Evolutionary conservation across 441 rosid genomes (phyloP), one percentile per base, ranked within the genome.

Genomic region (Bruguiera hainesii): DNA sequence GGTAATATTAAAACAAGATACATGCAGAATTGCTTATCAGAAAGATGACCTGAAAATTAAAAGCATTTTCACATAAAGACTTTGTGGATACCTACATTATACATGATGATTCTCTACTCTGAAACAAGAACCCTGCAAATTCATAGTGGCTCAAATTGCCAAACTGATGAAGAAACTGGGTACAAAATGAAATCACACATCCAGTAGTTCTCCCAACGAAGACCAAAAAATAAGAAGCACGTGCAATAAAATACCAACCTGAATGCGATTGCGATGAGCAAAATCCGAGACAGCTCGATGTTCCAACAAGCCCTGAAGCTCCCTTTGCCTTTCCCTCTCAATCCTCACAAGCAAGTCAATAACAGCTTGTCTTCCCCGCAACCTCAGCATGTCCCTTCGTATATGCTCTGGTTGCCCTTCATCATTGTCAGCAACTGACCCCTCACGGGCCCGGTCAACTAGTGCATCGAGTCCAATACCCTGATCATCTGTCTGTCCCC

Each of bases 231-330:
- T 21, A 33, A 18, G 60, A 68, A 60, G 19, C 25, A 63, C 20
- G 5, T 61, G 35, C 25, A 56, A 7, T 42, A 62, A 28, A 62
- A 33, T 65, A 78, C 84, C 42, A 64, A 88, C 94, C 94, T 89
- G 96, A 77, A 89, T 87, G 71, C 96, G 90, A 65, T 85, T 89
- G 55, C 97, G 97, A 75, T 91, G 97, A 75, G 97, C 92, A 72
- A 91, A 91, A 79, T 90, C 98, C 60, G 98, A 91, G 60, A 90
- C 99, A 66, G 99, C 91, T 33, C 96, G 89, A 72, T 92, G 96
- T 82, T 91, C 98, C 82, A 83, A 73, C 82, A 95, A 77, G 56
- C 86, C 91, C 82, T 92, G 85, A 74, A 95, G 91, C 74, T 95
- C 98, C 72, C 85, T 72, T 63, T 87, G 98, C 71, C 99, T 82